Evolutionary conservation across 192 early-diverging fungal species (phyloP), one percentile per base, ranked within the genome.

Genomic region (Spizellomyces sp.): DNA sequence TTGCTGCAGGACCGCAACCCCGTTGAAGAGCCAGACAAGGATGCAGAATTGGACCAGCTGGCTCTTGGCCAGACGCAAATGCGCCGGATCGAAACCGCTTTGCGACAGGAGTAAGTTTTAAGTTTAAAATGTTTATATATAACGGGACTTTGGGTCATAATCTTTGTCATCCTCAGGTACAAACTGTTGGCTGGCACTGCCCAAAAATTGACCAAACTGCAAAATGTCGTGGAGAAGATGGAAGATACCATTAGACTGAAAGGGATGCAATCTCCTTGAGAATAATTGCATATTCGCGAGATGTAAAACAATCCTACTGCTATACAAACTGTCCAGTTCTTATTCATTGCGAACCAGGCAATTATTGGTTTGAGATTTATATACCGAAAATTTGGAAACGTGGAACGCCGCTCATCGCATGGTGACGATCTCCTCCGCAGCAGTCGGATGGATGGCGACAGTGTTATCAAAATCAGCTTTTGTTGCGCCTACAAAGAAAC

Each of bases 401-500:
- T 36, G 27, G 27, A 36, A 36, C 1, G 27, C 27, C 27, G 27
- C 9, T 84, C 68, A 86, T 44, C 73, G 76, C 84, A 89, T 81
- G 15, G 87, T 96, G 56, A 99, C 96, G 65, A 99, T 76, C 82
- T 99, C 97, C 73, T 99, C 97, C 12, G 88, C 90, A 69, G 94
- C 94, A 17, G 95, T 97, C 42, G 97, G 97, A 80, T 99, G 97
- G 70, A 98, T 96, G 19, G 97, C 97, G 52, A 99, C 95, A 48
- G 91, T 93, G 77, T 67, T 88, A 78, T 98, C 97, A 83, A 99
- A 94, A 77, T 99, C 94, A n/a, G 82, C 88, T 82, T 99, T 99
- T 58, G 94, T 97, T n/a, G 96, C 96, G 19, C 81, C 77, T 78
- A 60, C 14, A 41, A 15, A 60, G 14, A 70, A 59, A 61, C 6